Evolutionary conservation across 129 eudicot species (phyloP), one percentile per base, ranked within the genome.

Genomic region (Dittrichia graveolens): DNA sequence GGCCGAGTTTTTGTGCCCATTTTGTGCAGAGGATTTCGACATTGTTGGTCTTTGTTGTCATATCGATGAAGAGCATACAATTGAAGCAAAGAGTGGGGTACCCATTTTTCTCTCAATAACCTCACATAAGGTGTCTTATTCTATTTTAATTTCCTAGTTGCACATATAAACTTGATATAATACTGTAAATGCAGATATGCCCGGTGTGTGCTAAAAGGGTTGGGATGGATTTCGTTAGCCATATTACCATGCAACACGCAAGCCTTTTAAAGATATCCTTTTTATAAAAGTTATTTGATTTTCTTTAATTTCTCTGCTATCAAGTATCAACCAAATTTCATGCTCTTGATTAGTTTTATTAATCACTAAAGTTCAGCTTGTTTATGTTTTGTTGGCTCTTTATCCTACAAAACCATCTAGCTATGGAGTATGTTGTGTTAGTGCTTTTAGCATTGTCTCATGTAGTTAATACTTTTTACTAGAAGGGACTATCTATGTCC

Each of bases 1-100:
- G 78, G 87, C 84, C 1, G 99, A 94, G 79, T 94, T 60, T 67
- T 35, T 88, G 61, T 94, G 99, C 64, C 99, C 99, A 8, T 94
- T 94, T 64, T 94, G 99, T 65, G 89, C 89, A 0, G 99, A 88
- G 81, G 97, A 90, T 79, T 94, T 87, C 40, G 99, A 94, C 74
- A 83, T 90, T 50, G 97, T 94, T 49, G 99, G 97, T 59, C 95
- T 94, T 34, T 90, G 92, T 76, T 94, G 99, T 76, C 99, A 90
- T 78, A 90, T 94, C 19, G 99, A 90, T 69, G 99, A 94, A 65
- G 96, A 88, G 61, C 97, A 90, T 78, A 63, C 89, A 3, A 44
- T 94, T 50, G 91, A 90, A 78, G 84, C 90, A 62, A 94, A 81
- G 73, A 83, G 81, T 66, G 99, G 99, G 94, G 99, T 47, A 5